Evolutionary conservation across 768 basidiomycete species (phyloP).

Genomic region (Tricholoma terreum): DNA sequence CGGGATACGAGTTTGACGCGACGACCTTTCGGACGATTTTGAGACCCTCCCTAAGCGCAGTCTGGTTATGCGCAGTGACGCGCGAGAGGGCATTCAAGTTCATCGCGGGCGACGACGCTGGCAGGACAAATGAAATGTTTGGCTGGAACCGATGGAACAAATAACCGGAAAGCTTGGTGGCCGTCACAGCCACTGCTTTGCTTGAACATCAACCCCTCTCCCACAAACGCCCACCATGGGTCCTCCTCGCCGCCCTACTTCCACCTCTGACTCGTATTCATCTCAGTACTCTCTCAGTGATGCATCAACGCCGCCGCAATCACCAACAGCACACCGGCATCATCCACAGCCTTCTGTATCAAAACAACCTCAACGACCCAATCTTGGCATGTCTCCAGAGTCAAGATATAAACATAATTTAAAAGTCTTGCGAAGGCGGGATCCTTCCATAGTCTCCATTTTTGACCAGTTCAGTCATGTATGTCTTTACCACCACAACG

Average conservation of each 20-base stretch:
- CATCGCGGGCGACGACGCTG: constrained; percentile 1
- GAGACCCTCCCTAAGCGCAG: constrained; percentile 18
- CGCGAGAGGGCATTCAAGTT: constrained; percentile 9
- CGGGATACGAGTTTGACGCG: constrained; percentile 20
- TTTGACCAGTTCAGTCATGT: constrained; percentile 89
- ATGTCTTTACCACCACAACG: constrained; percentile 76
- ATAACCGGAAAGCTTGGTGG: not conserved
- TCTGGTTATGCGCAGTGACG: constrained; percentile 8
- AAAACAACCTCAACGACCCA: constrained; percentile 18
- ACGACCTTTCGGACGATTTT: constrained; percentile 31
- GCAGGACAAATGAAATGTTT: not conserved
- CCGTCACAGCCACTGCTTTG: not conserved
- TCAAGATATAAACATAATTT: constrained; percentile 75
- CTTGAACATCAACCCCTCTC: not conserved
- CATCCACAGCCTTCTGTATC: constrained; percentile 19
- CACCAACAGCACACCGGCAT: constrained; percentile 16
- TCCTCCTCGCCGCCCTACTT: constrained; percentile 26
- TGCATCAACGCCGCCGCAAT: constrained; percentile 10
- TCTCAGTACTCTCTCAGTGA: constrained; percentile 5
- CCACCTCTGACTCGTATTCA: constrained; percentile 14
- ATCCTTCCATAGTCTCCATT: constrained; percentile 75
- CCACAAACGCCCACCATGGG: constrained; percentile 22
- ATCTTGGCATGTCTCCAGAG: constrained; percentile 58
- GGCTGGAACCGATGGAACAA: not conserved
- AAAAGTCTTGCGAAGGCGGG: constrained; percentile 74